Base-by-base conservation (phyloP, 495 filamentous ascomycete species). In the Annulohypoxylon stygium region DNA sequence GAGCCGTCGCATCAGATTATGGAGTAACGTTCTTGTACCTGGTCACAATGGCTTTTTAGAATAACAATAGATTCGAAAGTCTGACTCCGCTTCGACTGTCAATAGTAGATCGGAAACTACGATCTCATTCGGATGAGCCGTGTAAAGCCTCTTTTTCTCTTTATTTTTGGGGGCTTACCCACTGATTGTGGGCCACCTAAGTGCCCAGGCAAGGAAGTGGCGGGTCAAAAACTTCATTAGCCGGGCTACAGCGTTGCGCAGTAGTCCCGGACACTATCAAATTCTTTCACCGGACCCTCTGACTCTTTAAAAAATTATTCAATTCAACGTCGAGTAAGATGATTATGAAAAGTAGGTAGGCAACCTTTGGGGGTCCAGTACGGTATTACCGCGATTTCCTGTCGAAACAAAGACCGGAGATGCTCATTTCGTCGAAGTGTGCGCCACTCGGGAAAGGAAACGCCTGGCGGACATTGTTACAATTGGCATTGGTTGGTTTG, bases 81-180 rank as follows among this genome's bases (percentile, higher is more conserved):
- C 39, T 3, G 37, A 23, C 55, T 18, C 7, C 26, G 25, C 12
- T 55, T 12, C 26, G 23, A 33, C n/a, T 12, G 10, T 55, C 33
- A 48, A 53, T 53, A 45, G 65, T 30, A 60, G 55, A 67, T 67
- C 54, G 43, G 51, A 33, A 34, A 50, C 18, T 26, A 45, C 45
- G 43, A 67, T 61, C 65, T 67, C 50, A 67, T 53, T 51, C 64
- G 64, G 39, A 41, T 47, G 59, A 59, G 53, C 64, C 64, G 64
- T 34, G 62, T 25, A 55, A 47, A 58, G 20, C 37, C 25, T 65
- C 51, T 23, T 20, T 57, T 18, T 45, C 18, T 33, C 53, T 45
- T 36, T 45, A 10, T 11, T 57, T 47, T 43, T 10, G 39, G 39
- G 39, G 41, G 58, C 58, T 39, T 61, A 39, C 39, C 58, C 61